Evolutionary conservation across 257 asterid species (phyloP).

Genomic region (Plantago major): DNA sequence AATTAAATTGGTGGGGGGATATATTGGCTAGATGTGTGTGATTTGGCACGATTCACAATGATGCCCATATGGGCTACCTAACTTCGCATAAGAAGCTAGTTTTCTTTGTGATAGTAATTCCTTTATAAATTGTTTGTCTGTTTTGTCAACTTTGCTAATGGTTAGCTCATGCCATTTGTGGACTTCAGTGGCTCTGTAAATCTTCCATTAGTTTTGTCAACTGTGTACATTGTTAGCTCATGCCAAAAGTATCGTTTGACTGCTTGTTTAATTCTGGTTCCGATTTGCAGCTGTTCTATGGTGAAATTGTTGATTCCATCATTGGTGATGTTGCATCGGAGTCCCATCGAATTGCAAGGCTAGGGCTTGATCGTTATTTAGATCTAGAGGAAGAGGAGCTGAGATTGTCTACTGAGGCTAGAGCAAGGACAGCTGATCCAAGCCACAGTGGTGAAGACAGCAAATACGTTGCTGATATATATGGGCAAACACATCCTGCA

Average conservation of each 20-base stretch:
- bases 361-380: conserved; percentile 81
- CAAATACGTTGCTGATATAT: conserved; percentile 83
- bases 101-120: neutral
- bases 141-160: neutral
- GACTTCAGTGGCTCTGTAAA: neutral
- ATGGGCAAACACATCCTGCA: conserved; percentile 90
- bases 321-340: conserved; percentile 94
- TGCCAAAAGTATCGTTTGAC: neutral
- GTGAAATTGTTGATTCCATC: conserved; percentile 69
- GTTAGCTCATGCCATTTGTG: neutral
- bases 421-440: conserved; percentile 71
- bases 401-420: conserved; percentile 77
- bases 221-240: too few relatives aligned
- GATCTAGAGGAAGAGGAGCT: conserved; percentile 86
- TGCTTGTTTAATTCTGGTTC: conserved; percentile 8
- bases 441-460: conserved; percentile 72
- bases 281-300: conserved; percentile 54
- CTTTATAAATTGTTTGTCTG: neutral
- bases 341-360: conserved; percentile 76
- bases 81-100: neutral
- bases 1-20: too few relatives aligned
- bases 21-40: too few relatives aligned
- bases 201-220: too few relatives aligned
- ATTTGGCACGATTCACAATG: too few relatives aligned
- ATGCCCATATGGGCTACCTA: too few relatives aligned